Base-by-base conservation (phyloP, 129 eudicot genomes). In the Solidago caesia region DNA sequence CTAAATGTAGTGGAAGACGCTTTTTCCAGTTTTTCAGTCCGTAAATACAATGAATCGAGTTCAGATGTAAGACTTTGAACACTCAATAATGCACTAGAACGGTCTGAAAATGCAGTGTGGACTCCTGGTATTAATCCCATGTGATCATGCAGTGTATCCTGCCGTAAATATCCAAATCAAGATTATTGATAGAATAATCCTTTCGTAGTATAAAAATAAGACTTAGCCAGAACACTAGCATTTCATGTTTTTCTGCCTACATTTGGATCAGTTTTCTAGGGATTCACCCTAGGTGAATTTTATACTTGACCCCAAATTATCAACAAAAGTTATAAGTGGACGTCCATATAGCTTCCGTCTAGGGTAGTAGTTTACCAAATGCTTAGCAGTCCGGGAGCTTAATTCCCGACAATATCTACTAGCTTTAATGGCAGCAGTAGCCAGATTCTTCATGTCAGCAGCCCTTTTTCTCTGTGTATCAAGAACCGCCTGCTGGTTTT, bases 31-130 rank as follows among this genome's bases (percentile, higher is more conserved):
- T 87, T 92, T 76, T 85, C 90, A 66, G 85, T 89, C 85, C 76
- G 89, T 15, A 85, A 63, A 43, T 83, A 86, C 85, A 89, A 76
- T 16, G 98, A 81, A 79, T 92, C 82, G 71, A 89, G 74, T 53
- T 92, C 98, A 8, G 96, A 84, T 55, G 87, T 53, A 58, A 89
- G 95, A 77, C 95, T 92, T 83, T 92, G 98, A 41, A 88, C 96
- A 29, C 95, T 89, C 84, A 92, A 80, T 60, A 88, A 83, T 41
- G 96, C 96, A 83, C 87, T 92, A 62, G 89, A 83, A 44, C 98
- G 98, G 73, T 92, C 98, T 51, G 96, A 82, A 71, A 86, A 92
- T 62, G 98, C 98, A 77, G 80, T 70, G 70, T 86, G 90, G 69
- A 81, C 96, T 13, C 92, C 95, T 77, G 86, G 76, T 84, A 89